Evolutionary conservation across 345 rosid genomes (phyloP).

Genomic region (Limnanthes douglasii): DNA sequence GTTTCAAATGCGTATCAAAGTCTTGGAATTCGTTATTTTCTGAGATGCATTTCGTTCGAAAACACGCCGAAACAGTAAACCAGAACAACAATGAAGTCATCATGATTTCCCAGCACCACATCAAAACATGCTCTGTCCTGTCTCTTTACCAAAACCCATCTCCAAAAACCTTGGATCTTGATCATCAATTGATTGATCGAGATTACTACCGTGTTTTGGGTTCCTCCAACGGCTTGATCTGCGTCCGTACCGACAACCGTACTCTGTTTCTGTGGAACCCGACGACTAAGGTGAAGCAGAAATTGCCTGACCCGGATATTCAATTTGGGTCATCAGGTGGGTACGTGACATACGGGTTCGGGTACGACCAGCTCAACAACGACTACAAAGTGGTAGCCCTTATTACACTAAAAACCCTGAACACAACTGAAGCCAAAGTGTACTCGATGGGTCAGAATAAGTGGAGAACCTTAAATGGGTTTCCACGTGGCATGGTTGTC

Average conservation of each 20-base stretch:
- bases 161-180: constrained; percentile 5
- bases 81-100: constrained; percentile 3
- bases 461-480: constrained; percentile 10
- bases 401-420: constrained; percentile 6
- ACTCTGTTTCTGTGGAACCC: constrained; percentile 24
- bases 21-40: constrained; percentile 17
- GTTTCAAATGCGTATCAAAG: constrained; percentile 18
- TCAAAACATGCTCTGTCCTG: constrained; percentile 13
- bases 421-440: constrained; percentile 6
- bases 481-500: constrained; percentile 1
- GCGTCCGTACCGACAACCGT: constrained; percentile 10
- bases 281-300: constrained; percentile 8
- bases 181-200: constrained; percentile 16
- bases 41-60: constrained; percentile 4
- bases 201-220: constrained; percentile 20
- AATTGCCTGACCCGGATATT: constrained; percentile 12
- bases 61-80: constrained; percentile 12
- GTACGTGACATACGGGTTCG: constrained; percentile 13
- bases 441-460: constrained; percentile 11
- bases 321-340: constrained; percentile 1
- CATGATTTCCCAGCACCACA: constrained; percentile 12
- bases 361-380: constrained; percentile 15
- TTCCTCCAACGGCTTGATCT: constrained; percentile 24
- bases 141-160: constrained; percentile 10
- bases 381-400: constrained; percentile 16